phyloP scores from a whole-genome alignment of 768 basidiomycete genomes.

The Tylopilus intermedius region DNA sequence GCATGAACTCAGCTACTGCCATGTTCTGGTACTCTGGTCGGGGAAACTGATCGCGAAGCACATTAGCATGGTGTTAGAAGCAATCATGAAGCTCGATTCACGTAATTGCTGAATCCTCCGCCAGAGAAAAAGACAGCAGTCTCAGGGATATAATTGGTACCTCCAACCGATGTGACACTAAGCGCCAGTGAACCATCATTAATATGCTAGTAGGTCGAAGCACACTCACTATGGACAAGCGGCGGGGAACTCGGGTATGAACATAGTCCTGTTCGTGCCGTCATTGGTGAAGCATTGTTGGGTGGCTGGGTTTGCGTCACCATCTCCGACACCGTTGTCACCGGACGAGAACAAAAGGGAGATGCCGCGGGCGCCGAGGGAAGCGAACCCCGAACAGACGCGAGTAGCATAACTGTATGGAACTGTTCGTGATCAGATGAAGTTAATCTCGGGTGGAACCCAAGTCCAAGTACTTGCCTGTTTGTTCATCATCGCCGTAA shows the following conservation, averaged over 20 bases:
- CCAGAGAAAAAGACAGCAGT: slow-evolving; percentile 55
- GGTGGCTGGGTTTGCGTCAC: slow-evolving; percentile 46
- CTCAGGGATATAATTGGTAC: slow-evolving; percentile 57
- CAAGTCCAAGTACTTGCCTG: slow-evolving; percentile 52
- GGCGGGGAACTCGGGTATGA: slow-evolving; percentile 58
- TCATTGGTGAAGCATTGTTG: slow-evolving; percentile 57
- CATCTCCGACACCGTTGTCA: slow-evolving; percentile 71
- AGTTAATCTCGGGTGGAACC: slow-evolving; percentile 16
- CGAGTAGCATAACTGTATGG: slow-evolving; percentile 53
- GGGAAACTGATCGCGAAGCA: slow-evolving; percentile 36
- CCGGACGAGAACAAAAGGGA: slow-evolving; percentile 64
- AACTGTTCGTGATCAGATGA: slow-evolving; percentile 32
- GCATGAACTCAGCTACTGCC: slow-evolving; percentile 43
- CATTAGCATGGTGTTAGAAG: slow-evolving; percentile 3
- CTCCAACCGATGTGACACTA: slow-evolving; percentile 72
- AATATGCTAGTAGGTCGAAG: no score
- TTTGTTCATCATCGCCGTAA: slow-evolving; percentile 71
- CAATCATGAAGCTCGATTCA: slow-evolving; percentile 23
- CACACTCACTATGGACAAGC: slow-evolving; percentile 48
- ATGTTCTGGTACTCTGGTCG: slow-evolving; percentile 51
- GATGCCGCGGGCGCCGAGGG: slow-evolving; percentile 63
- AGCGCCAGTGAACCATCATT: neutral
- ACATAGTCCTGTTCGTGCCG: slow-evolving; percentile 49
- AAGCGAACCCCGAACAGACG: slow-evolving; percentile 55
- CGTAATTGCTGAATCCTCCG: slow-evolving; percentile 70